These are phyloP conservation scores for Fusarium protoensiforme DNA, from an alignment of 2,329 filamentous ascomycete species.

Conservation along the genomic window DNA sequence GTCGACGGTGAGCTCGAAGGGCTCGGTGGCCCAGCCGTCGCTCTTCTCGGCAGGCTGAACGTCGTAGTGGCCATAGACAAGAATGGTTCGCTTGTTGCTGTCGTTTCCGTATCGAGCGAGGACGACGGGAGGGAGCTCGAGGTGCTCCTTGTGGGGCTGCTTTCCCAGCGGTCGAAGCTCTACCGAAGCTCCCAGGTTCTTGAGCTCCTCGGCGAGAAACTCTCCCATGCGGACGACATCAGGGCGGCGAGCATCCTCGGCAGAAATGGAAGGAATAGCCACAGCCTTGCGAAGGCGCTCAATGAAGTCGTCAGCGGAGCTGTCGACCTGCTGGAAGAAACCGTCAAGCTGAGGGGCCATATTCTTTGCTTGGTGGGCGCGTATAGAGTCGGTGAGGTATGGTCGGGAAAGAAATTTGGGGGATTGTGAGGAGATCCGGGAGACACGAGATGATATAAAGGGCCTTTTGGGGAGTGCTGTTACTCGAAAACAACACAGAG, in stretches of 20 bases:
- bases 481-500: constrained; percentile 41
- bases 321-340: constrained; percentile 93
- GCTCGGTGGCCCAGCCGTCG: constrained; percentile 96
- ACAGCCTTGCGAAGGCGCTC: constrained; percentile 91
- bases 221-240: constrained; percentile 98
- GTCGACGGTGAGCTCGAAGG: constrained; percentile 88
- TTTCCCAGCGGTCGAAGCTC: constrained; percentile 89
- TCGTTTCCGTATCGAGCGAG: constrained; percentile 93
- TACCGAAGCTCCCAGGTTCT: constrained; percentile 84
- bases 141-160: constrained; percentile 89
- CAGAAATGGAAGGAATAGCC: constrained; percentile 94
- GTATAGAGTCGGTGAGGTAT: constrained; percentile 65
- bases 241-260: constrained; percentile 86
- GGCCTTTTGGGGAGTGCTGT: constrained; percentile 38
- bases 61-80: constrained; percentile 99
- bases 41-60: constrained; percentile 94
- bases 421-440: constrained; percentile 25
- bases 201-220: constrained; percentile 86
- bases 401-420: constrained; percentile 45
- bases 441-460: constrained; percentile 38
- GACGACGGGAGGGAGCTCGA: constrained; percentile 92
- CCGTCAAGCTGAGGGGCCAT: constrained; percentile 93
- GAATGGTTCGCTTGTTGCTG: constrained; percentile 90
- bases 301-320: constrained; percentile 83
- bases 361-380: constrained; percentile 71